Base-by-base conservation (phyloP, 1,139 yeast genomes). In the Hyphopichia wangnamkhiaoensis region DNA sequence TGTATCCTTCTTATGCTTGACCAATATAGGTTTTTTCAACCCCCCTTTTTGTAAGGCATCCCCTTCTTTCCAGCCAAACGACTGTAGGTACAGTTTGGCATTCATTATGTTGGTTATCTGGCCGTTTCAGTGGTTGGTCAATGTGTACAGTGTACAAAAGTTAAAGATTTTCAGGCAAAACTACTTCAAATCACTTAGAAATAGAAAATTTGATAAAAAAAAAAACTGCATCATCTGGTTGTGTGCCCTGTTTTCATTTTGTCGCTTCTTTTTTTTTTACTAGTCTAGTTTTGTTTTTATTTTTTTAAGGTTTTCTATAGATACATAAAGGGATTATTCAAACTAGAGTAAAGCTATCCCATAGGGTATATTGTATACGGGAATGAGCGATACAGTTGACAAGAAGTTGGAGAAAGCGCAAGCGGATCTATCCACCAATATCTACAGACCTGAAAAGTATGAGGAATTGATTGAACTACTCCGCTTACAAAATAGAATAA, bases 31-130 rank as follows among this genome's bases (percentile, higher is more conserved):
- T 54, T 82, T 88, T 52, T 76, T 80, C 40, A 93, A 64, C 0
- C 97, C 95, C 3, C 96, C 97, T 35, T 73, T 61, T 49, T 74
- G 78, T 31, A 93, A 68, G 0, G 95, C 95, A 49, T 89, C 88
- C 4, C 98, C 98, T 51, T 88, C 93, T 40, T 74, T 72, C 98
- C 98, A 93, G 13, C 98, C 98, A 53, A 74, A 89, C 3, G 87
- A 79, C 58, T 76, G 71, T 46, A 93, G 65, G 58, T 91, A 93
- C 39, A 67, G 74, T 38, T 74, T 76, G 31, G 96, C 81, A 61
- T 93, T 80, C 96, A 91, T 91, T 13, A n/a, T n/a, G n/a, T n/a
- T n/a, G n/a, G n/a, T n/a, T n/a, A n/a, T n/a, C n/a, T n/a, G n/a
- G n/a, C n/a, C n/a, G n/a, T n/a, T n/a, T n/a, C n/a, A n/a, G n/a